Conservation (phyloP, 805 yeast species). For the Wickerhamiella azymoides region DNA sequence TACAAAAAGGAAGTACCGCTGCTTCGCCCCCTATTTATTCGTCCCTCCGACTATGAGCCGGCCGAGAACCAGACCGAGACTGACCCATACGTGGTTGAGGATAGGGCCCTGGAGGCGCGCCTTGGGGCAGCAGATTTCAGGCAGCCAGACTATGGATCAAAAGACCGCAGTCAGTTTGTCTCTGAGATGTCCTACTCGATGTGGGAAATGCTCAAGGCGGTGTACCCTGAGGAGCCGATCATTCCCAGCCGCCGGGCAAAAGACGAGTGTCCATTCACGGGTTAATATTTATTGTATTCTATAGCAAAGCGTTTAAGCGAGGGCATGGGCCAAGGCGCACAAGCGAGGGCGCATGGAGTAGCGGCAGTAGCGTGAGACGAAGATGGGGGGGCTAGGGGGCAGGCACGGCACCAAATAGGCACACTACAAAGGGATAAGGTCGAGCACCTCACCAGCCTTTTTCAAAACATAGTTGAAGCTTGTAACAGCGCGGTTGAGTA, state of each 20-base stretch:
- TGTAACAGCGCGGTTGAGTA: background rate
- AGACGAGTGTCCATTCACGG: background rate
- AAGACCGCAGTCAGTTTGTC: slow-evolving; percentile 2
- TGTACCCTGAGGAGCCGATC: background rate
- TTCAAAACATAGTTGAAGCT: background rate
- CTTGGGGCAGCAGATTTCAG: background rate
- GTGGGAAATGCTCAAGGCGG: background rate
- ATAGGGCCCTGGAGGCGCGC: background rate
- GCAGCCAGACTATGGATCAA: background rate
- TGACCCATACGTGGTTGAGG: background rate
- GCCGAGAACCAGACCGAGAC: slow-evolving; percentile 4
- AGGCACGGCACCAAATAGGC: background rate
- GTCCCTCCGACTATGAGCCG: slow-evolving; percentile 15
- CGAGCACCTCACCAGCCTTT: background rate
- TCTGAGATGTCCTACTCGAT: background rate
- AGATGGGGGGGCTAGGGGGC: background rate
- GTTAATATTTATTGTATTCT: background rate
- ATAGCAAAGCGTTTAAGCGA: no score
- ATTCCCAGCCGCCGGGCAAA: background rate
- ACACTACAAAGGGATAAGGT: background rate
- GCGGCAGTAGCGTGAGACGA: no score
- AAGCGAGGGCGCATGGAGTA: no score
- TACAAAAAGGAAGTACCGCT: slow-evolving; percentile 25
- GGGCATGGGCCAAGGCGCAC: no score
- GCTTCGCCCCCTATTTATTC: background rate